phyloP scores from a whole-genome alignment of 2,329 filamentous ascomycete species.

The Mollisiaceae sp. region DNA sequence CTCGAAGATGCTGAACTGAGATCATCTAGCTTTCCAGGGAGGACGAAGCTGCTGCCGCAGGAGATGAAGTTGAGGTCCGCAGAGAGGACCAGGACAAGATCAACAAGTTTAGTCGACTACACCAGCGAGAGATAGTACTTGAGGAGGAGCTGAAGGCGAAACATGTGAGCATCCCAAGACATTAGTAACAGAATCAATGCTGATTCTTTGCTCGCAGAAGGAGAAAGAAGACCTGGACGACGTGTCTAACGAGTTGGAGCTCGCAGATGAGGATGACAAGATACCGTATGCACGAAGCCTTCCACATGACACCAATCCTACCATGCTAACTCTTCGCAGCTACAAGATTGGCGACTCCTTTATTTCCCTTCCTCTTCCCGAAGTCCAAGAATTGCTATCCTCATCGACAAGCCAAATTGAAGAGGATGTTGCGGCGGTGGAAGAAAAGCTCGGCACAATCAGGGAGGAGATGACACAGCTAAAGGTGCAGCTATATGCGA shows the following conservation, averaged over 20 bases:
- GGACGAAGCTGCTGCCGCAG: conserved; percentile 75
- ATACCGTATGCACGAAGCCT: conserved; percentile 68
- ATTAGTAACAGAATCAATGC: background rate
- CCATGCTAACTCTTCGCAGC: conserved; percentile 51
- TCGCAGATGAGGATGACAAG: conserved; percentile 92
- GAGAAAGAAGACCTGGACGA: conserved; percentile 98
- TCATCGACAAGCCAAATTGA: conserved; percentile 75
- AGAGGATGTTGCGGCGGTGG: conserved; percentile 73
- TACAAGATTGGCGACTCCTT: conserved; percentile 98
- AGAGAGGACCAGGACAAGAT: conserved; percentile 99
- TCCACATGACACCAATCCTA: background rate
- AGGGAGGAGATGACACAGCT: conserved; percentile 88
- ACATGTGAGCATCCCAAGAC: conserved; percentile 60
- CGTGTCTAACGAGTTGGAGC: conserved; percentile 85
- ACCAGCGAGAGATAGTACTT: conserved; percentile 80
- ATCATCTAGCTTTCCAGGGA: conserved; percentile 78
- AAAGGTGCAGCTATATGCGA: conserved; percentile 90
- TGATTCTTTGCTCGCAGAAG: conserved; percentile 64
- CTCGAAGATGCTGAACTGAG: conserved; percentile 5
- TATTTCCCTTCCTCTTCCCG: conserved; percentile 80
- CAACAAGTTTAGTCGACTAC: conserved; percentile 94
- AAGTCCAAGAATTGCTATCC: conserved; percentile 85
- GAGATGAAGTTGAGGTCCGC: conserved; percentile 89
- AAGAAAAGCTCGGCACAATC: conserved; percentile 75
- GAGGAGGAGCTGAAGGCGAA: conserved; percentile 83